Percentiles rank a stretch among this genome's conserved stretches.
Conservation (phyloP, 306 rosid species). For the Trifolium subterraneum region DNA sequence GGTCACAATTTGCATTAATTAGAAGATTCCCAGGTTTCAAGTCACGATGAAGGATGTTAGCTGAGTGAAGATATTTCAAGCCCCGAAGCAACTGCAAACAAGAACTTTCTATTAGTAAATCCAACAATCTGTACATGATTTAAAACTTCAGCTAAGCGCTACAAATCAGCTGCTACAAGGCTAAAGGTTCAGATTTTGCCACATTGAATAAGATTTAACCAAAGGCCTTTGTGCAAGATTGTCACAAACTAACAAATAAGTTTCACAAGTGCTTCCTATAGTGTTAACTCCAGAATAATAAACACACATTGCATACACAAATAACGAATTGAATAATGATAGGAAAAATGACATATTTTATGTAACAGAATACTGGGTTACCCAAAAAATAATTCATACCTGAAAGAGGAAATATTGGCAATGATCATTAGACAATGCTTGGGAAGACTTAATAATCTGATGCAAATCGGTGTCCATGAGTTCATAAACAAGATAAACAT, state of each 20-base stretch:
- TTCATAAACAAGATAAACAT: conserved; percentile 90
- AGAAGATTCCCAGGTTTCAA: conserved; percentile 95
- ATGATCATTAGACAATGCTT: conserved; percentile 80
- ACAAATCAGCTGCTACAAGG: neutral
- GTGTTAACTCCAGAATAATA: conserved; percentile 27
- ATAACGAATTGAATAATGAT: conserved; percentile 15
- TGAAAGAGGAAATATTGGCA: conserved; percentile 96
- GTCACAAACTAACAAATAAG: conserved; percentile 21
- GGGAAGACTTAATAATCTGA: conserved; percentile 90
- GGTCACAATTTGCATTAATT: conserved; percentile 89
- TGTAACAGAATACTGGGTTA: conserved; percentile 5
- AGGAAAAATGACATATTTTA: conserved; percentile 22
- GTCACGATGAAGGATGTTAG: conserved; percentile 95
- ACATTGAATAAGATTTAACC: conserved; percentile 1
- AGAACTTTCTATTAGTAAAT: conserved; percentile 44
- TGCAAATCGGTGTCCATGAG: conserved; percentile 98
- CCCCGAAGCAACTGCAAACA: conserved; percentile 87
- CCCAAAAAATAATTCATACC: conserved; percentile 51
- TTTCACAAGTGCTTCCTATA: neutral
- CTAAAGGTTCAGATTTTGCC: neutral
- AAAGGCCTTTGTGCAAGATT: neutral
- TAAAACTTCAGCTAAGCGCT: neutral
- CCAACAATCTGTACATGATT: conserved; percentile 19
- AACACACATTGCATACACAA: conserved; percentile 7
- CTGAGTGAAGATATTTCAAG: conserved; percentile 90